phyloP scores from a whole-genome alignment of 1,284 basidiomycete species.

The Trichosporon sp. region DNA sequence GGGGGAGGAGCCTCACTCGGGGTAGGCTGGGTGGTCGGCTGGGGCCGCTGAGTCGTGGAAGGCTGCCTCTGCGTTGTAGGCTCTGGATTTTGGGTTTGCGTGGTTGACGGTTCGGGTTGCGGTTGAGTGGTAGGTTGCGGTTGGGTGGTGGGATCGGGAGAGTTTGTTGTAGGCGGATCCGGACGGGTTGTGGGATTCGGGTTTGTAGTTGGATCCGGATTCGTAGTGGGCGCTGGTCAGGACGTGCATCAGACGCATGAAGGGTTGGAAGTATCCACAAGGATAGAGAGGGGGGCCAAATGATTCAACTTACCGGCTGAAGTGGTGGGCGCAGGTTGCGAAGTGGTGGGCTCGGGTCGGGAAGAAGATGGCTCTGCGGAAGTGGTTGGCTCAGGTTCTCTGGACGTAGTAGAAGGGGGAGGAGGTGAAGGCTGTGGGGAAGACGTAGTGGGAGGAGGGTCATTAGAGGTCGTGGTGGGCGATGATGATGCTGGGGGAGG shows the following conservation, averaged over 20 bases:
- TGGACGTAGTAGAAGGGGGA: background rate
- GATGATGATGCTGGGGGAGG: background rate
- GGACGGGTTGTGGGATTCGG: background rate
- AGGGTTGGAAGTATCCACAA: background rate
- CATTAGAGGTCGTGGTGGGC: background rate
- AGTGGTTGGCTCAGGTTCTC: background rate
- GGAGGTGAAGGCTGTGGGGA: background rate
- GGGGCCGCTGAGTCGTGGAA: background rate
- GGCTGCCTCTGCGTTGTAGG: background rate
- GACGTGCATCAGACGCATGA: background rate
- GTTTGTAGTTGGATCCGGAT: background rate
- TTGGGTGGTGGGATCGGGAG: background rate
- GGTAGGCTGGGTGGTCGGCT: background rate
- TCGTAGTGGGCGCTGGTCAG: background rate
- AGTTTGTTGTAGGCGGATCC: background rate
- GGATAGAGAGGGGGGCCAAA: background rate
- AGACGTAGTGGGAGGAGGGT: background rate
- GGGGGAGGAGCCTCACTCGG: background rate
- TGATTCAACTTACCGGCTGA: background rate
- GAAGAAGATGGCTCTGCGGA: background rate
- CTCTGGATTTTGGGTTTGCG: background rate
- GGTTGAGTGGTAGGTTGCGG: slow-evolving; percentile 1
- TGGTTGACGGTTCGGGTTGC: background rate
- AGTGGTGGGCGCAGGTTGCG: background rate
- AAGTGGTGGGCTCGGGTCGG: background rate